Evolutionary conservation across 176 grass and related monocot genomes (phyloP), one percentile per base, ranked within the genome.

Genomic region (Cymbopogon citratus): DNA sequence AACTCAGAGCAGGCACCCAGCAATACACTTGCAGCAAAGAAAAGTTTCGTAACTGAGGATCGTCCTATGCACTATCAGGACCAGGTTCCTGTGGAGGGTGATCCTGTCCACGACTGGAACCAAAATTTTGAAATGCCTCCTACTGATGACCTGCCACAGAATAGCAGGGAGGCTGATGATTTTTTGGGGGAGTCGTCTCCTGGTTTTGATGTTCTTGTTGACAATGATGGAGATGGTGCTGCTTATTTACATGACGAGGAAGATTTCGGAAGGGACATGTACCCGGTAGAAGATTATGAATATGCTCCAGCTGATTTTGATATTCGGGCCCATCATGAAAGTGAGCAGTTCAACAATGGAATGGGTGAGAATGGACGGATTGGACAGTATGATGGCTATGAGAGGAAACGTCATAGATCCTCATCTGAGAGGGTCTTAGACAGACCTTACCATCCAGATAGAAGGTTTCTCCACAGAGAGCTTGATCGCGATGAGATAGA

Each of bases 161-260:
- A 93, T 83, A 90, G 90, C 77, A 84, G 85, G 83, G 96, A 99
- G 11, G 76, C 77, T 61, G 92, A 93, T 86, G 91, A 99, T 9
- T 78, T 95, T 62, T 59, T 84, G 40, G 84, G 82, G 24, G 95
- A 98, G 77, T 91, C 92, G 84, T 92, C 95, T 12, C 92, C 92
- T 82, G 96, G 92, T 44, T 98, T 98, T 86, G 95, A 98, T 52
- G 95, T 98, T 78, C 90, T 98, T 63, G 95, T 98, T 49, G 90
- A 94, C 78, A 86, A 98, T 29, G 89, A 93, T 73, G 81, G 77
- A 28, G 87, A 93, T 80, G 74, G 75, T 61, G 72, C 92, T 90
- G 80, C 85, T 66, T 99, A 93, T 84, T 74, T 87, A 72, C 88
- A 75, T 36, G 85, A 89, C 2, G 88, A 91, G 26, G 87, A 93